These are phyloP conservation scores for Podaxis rugospora DNA, from an alignment of 768 basidiomycete species.

Conservation along the genomic window DNA sequence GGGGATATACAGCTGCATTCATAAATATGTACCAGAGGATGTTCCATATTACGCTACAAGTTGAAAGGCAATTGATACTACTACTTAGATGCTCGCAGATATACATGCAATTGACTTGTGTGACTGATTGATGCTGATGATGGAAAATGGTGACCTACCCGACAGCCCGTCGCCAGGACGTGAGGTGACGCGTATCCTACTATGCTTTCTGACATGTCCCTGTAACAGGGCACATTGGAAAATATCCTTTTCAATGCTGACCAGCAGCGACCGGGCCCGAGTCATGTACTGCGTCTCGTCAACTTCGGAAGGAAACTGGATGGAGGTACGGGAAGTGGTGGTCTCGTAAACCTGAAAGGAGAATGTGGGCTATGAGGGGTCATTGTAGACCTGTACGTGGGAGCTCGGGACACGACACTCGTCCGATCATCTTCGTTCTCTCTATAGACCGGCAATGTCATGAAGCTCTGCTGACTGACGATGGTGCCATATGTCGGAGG, in stretches of 20 bases:
- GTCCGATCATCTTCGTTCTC: conserved; percentile 6
- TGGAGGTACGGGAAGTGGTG: conserved; percentile 3
- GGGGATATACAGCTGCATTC: neutral
- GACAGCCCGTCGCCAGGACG: neutral
- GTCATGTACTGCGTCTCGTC: neutral
- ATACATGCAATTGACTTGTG: neutral
- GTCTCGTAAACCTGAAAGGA: neutral
- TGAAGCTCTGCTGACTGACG: neutral
- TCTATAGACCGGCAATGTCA: conserved; percentile 2
- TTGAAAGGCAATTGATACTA: neutral
- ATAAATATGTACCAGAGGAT: neutral
- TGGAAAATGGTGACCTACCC: neutral
- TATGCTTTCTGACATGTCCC: no score
- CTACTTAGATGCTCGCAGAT: neutral
- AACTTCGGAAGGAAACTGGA: neutral
- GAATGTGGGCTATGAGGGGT: neutral
- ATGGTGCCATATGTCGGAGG: neutral
- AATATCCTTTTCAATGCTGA: neutral
- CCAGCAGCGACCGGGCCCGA: neutral
- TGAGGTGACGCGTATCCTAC: neutral
- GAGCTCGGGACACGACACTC: conserved; percentile 1
- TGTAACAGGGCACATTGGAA: neutral
- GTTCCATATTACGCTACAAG: neutral
- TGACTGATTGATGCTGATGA: neutral
- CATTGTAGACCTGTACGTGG: conserved; percentile 6